Evolutionary conservation across 2,329 filamentous ascomycete species (phyloP).

Genomic region (Mycogone perniciosa): DNA sequence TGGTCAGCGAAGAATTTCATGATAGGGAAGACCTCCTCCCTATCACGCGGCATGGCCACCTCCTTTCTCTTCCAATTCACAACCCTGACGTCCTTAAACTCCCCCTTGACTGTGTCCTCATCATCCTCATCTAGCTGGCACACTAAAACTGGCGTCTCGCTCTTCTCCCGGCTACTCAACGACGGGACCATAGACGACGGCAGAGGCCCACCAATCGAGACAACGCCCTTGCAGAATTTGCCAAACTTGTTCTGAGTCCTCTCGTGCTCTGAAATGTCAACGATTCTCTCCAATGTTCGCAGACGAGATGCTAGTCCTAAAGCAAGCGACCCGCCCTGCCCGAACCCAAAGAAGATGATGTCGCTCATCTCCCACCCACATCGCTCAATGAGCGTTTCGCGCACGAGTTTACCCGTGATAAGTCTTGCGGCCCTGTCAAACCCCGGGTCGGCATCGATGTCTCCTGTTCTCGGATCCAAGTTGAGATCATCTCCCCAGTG

Average conservation of each 20-base stretch:
- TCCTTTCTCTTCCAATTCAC: constrained; percentile 63
- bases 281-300: constrained; percentile 27
- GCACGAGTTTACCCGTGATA: constrained; percentile 46
- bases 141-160: constrained; percentile 57
- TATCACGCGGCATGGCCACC: constrained; percentile 74
- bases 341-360: constrained; percentile 59
- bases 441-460: constrained; percentile 56
- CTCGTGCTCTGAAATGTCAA: constrained; percentile 24
- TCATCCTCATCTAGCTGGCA: constrained; percentile 56
- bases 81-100: constrained; percentile 61
- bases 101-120: constrained; percentile 55
- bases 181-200: constrained; percentile 46
- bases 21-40: constrained; percentile 82
- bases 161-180: constrained; percentile 44
- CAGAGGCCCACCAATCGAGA: constrained; percentile 57
- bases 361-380: constrained; percentile 56
- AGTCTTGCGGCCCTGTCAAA: constrained; percentile 43
- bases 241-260: constrained; percentile 9
- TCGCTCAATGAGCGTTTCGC: constrained; percentile 42
- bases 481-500: constrained; percentile 65
- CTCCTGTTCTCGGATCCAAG: constrained; percentile 44
- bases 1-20: constrained; percentile 77
- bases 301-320: constrained; percentile 48
- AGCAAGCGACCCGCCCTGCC: constrained; percentile 59
- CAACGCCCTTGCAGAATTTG: constrained; percentile 45